Conservation (phyloP, 1,284 basidiomycete species). For the Pterula multifida region DNA sequence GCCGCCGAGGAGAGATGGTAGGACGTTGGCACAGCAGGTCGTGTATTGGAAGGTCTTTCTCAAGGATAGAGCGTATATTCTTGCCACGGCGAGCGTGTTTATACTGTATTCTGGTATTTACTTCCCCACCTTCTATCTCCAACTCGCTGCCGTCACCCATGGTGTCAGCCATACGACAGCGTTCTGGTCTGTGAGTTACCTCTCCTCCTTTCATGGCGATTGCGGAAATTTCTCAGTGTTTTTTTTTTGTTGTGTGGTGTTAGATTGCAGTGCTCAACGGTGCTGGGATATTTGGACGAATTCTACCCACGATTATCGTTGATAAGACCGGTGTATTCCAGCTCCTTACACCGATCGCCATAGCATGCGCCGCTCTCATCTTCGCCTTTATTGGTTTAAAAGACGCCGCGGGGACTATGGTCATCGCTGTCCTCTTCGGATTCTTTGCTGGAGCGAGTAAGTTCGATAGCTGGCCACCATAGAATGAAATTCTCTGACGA, state of each 20-base stretch:
- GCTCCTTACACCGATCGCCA: conserved; percentile 6
- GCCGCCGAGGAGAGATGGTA: conserved; percentile 2
- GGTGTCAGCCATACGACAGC: neutral
- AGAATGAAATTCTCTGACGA: no score
- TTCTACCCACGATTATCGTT: conserved; percentile 8
- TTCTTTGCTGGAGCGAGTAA: neutral
- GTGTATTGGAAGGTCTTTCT: conserved; percentile 4
- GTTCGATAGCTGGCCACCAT: no score
- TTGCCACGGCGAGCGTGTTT: conserved; percentile 1
- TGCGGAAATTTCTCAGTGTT: neutral
- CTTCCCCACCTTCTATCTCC: conserved; percentile 6
- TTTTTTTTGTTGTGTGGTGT: neutral
- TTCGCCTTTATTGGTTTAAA: neutral
- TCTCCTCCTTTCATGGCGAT: no score
- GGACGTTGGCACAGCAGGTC: neutral
- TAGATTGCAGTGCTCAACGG: conserved; percentile 8
- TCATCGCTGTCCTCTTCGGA: neutral
- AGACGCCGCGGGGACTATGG: neutral
- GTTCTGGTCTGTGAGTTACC: neutral
- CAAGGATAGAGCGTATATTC: conserved; percentile 1
- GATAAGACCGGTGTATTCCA: conserved; percentile 8
- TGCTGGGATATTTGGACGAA: conserved; percentile 10
- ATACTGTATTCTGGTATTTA: neutral
- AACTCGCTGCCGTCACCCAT: conserved; percentile 2
- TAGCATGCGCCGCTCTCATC: neutral